A percentile compares a stretch with the other conserved stretches of the same genome.
Conservation (phyloP, 2,329 filamentous ascomycete species). For the Penicillium sclerotiorum region DNA sequence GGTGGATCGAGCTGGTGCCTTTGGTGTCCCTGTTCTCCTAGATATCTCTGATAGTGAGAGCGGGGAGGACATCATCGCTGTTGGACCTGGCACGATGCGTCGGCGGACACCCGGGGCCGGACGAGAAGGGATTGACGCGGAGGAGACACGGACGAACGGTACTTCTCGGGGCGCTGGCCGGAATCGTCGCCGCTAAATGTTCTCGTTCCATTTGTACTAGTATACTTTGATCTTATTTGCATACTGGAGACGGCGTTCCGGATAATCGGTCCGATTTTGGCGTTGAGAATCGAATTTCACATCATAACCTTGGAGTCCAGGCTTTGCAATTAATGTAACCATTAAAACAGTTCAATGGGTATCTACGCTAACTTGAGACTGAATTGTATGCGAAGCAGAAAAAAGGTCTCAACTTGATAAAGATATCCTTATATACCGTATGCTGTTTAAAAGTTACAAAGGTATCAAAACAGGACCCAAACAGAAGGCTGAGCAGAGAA, state of each 20-base stretch:
- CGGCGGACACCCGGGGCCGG: slow-evolving; percentile 78
- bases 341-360: no score
- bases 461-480: not conserved
- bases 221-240: slow-evolving; percentile 8
- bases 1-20: slow-evolving; percentile 59
- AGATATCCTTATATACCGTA: not conserved
- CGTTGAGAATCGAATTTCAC: no score
- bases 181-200: slow-evolving; percentile 34
- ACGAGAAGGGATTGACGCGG: slow-evolving; percentile 56
- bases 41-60: slow-evolving; percentile 93
- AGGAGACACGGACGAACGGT: slow-evolving; percentile 28
- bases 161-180: slow-evolving; percentile 27
- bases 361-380: no score
- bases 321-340: no score
- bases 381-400: no score
- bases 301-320: no score
- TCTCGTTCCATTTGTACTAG: not conserved
- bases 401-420: not conserved
- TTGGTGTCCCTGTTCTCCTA: slow-evolving; percentile 90
- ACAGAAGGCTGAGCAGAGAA: not conserved
- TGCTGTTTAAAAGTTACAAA: slow-evolving; percentile 1
- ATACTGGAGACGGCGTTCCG: slow-evolving; percentile 12
- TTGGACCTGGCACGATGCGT: slow-evolving; percentile 79
- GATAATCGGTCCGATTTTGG: not conserved
- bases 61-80: slow-evolving; percentile 78